These are phyloP conservation scores for Ilyonectria destructans DNA, from an alignment of 2,329 filamentous ascomycete genomes.

Conservation along the genomic window DNA sequence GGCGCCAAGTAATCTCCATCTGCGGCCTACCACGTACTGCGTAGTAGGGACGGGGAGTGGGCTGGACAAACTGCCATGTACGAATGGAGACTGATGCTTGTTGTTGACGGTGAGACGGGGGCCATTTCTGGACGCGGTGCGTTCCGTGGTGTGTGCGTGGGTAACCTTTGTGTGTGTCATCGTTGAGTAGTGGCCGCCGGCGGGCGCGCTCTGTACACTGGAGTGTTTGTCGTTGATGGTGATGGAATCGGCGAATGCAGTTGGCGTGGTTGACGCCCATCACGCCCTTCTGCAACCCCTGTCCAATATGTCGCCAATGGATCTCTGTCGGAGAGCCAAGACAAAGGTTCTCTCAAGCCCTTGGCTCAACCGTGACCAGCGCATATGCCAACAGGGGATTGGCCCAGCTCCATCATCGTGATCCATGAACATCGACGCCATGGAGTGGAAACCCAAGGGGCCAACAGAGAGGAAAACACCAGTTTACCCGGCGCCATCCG, in stretches of 20 bases:
- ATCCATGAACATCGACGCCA: background rate
- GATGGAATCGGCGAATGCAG: background rate
- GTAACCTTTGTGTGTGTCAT: background rate
- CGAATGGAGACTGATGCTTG: background rate
- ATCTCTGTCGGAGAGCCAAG: slow-evolving; percentile 4
- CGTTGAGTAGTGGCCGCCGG: background rate
- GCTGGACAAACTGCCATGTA: background rate
- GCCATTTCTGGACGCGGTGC: slow-evolving; percentile 6
- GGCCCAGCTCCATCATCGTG: slow-evolving; percentile 2
- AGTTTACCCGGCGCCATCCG: slow-evolving; percentile 31
- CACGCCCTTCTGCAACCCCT: background rate
- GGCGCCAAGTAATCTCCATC: background rate
- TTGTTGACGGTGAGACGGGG: background rate
- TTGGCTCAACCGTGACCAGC: slow-evolving; percentile 2
- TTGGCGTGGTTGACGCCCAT: background rate
- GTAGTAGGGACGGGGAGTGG: background rate
- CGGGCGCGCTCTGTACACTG: no score
- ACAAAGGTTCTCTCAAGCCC: background rate
- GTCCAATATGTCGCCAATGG: background rate
- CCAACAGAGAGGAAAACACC: slow-evolving; percentile 2
- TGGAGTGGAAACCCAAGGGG: slow-evolving; percentile 3
- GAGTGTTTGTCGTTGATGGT: slow-evolving; percentile 4
- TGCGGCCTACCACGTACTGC: background rate
- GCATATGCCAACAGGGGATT: background rate
- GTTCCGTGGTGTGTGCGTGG: slow-evolving; percentile 14